phyloP scores from a whole-genome alignment of 192 early-diverging fungal genomes.

The Podila horticola region DNA sequence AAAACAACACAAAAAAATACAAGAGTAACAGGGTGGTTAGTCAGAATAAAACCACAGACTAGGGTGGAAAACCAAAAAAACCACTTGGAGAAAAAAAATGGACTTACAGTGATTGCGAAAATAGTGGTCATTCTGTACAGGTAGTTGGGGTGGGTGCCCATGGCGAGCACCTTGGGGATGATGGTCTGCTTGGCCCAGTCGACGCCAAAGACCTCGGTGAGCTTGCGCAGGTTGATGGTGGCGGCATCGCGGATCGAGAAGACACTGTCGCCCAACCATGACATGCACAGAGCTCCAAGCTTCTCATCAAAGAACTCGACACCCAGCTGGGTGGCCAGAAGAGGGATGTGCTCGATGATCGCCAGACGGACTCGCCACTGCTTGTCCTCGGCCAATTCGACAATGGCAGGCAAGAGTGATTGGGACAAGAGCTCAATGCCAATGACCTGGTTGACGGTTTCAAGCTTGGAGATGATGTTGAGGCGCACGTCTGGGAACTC shows the following conservation, averaged over 20 bases:
- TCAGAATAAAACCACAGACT: neutral
- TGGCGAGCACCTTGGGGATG: conserved; percentile 92
- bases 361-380: conserved; percentile 99
- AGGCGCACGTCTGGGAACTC: conserved; percentile 98
- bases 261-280: conserved; percentile 97
- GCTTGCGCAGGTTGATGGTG: conserved; percentile 90
- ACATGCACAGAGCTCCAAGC: conserved; percentile 94
- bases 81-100: neutral
- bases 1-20: conserved; percentile 9
- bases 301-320: conserved; percentile 98
- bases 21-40: neutral
- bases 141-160: conserved; percentile 94
- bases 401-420: conserved; percentile 96
- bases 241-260: conserved; percentile 99
- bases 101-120: conserved; percentile 91
- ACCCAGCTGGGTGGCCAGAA: conserved; percentile 96
- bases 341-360: conserved; percentile 99
- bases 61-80: neutral
- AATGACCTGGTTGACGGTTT: conserved; percentile 96
- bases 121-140: conserved; percentile 98
- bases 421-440: conserved; percentile 98
- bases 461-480: conserved; percentile 98
- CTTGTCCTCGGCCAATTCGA: conserved; percentile 99
- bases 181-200: conserved; percentile 97
- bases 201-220: conserved; percentile 98